Evolutionary conservation across 345 rosid species (phyloP), one percentile per base, ranked within the genome.

Genomic region (Rhodamnia rubescens): DNA sequence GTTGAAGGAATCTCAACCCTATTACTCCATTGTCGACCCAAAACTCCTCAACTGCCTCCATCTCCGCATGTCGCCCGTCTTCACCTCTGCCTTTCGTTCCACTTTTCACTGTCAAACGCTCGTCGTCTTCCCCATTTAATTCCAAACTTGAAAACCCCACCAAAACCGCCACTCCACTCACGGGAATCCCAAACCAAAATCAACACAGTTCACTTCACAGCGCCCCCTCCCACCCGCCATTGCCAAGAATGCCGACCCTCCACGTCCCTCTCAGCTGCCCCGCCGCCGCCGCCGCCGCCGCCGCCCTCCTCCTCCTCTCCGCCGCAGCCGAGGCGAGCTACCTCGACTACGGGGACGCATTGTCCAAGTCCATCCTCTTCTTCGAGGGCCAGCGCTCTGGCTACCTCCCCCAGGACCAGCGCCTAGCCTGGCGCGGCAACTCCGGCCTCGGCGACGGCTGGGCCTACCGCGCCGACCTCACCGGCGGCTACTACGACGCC

Each of bases 401-500:
- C 20, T 87, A 83, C 53, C 83, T 93, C 53, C 94, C 94, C 2
- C 22, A 89, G 22, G 59, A 82, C 81, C 94, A 92, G 84, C 87
- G 94, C 86, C 82, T 89, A 74, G 80, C 87, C 53, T 93, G 96
- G 96, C 87, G 94, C 82, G 90, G 88, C 5, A 87, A 92, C 74
- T 93, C 96, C 20, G 94, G 89, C 21, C 89, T 93, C 84, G n/a
- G 64, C 21, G 94, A 93, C 52, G 94, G 96, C 49, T 85, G 52
- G 91, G 85, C 81, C 44, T 85, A 56, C n/a, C 5, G 47, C 50
- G 32, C 24, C 18, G 91, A 95, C 90, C 85, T 95, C 59, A 91
- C 86, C 3, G 98, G 98, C 20, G 98, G 98, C 13, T 96, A 96
- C 88, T 94, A 95, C 59, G 98, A 95, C 64, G 98, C 98, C 22